These are phyloP conservation scores for Paraphoma sp. DNA, from an alignment of 2,329 filamentous ascomycete genomes.

Conservation along the genomic window DNA sequence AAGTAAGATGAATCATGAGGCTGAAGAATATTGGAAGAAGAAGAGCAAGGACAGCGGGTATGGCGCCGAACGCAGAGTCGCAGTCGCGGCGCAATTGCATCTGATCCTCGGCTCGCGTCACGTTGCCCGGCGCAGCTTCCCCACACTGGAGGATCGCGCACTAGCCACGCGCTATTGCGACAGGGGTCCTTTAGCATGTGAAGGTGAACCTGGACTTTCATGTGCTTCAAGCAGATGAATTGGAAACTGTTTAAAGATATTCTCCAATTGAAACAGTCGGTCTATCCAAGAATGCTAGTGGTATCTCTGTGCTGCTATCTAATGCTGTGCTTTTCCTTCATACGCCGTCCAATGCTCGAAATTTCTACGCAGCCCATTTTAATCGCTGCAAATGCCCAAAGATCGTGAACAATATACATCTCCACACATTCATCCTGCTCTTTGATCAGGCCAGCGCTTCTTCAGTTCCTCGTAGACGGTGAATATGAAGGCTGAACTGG, in stretches of 20 bases:
- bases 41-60: conserved; percentile 12
- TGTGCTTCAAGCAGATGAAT: conserved; percentile 12
- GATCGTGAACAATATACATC: background rate
- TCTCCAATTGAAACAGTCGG: background rate
- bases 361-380: background rate
- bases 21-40: conserved; percentile 9
- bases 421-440: conserved; percentile 5
- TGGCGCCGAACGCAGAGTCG: conserved; percentile 18
- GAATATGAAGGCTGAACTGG: conserved; percentile 98
- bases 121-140: conserved; percentile 35
- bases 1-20: conserved; percentile 9
- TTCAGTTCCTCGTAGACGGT: conserved; percentile 91
- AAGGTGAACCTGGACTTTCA: conserved; percentile 20
- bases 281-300: conserved; percentile 7
- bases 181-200: conserved; percentile 35
- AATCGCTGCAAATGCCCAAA: background rate
- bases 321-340: conserved; percentile 10
- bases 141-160: conserved; percentile 33
- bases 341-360: conserved; percentile 11
- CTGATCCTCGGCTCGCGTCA: conserved; percentile 47
- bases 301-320: conserved; percentile 17
- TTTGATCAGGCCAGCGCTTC: conserved; percentile 43
- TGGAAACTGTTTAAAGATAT: no score
- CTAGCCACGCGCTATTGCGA: conserved; percentile 15
- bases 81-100: conserved; percentile 23